Evolutionary conservation across 805 yeast species (phyloP).

Genomic region (Jamesozyma gamospora): DNA sequence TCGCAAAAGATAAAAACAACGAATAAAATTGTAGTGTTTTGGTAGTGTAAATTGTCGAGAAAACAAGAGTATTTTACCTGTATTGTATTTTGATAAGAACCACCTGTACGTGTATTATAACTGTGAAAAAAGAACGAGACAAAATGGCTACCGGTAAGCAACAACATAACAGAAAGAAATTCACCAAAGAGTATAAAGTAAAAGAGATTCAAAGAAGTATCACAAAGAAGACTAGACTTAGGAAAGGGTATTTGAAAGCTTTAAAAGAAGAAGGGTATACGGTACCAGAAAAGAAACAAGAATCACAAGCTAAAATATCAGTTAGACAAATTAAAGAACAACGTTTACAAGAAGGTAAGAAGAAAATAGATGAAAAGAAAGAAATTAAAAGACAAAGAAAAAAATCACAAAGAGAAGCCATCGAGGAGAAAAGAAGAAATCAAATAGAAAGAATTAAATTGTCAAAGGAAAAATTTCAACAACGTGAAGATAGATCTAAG

Average conservation of each 20-base stretch:
- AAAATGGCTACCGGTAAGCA: constrained; percentile 20
- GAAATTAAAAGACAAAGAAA: constrained; percentile 31
- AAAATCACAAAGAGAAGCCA: constrained; percentile 22
- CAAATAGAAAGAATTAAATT: constrained; percentile 29
- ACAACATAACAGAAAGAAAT: constrained; percentile 26
- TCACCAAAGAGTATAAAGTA: constrained; percentile 31
- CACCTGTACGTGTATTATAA: too few relatives aligned
- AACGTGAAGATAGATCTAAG: constrained; percentile 37
- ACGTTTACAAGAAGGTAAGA: constrained; percentile 16
- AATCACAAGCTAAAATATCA: constrained; percentile 9
- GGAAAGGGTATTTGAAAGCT: constrained; percentile 72
- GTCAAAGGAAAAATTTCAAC: constrained; percentile 31
- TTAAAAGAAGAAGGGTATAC: constrained; percentile 60
- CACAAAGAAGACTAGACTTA: constrained; percentile 68
- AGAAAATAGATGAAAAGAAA: constrained; percentile 27
- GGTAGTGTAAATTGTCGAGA: too few relatives aligned
- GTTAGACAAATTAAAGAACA: constrained; percentile 17
- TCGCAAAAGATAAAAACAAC: constrained; percentile 3
- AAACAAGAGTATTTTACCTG: too few relatives aligned
- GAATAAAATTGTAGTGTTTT: too few relatives aligned
- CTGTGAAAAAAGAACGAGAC: too few relatives aligned
- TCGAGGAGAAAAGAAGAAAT: constrained; percentile 36
- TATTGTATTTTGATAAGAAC: too few relatives aligned
- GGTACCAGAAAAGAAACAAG: constrained; percentile 35
- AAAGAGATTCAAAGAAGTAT: constrained; percentile 71